A percentile compares a stretch with the other conserved stretches of the same genome.
Evolutionary conservation across 1,139 yeast genomes (phyloP).

Genomic region (Scheffersomyces cryptocercus): DNA sequence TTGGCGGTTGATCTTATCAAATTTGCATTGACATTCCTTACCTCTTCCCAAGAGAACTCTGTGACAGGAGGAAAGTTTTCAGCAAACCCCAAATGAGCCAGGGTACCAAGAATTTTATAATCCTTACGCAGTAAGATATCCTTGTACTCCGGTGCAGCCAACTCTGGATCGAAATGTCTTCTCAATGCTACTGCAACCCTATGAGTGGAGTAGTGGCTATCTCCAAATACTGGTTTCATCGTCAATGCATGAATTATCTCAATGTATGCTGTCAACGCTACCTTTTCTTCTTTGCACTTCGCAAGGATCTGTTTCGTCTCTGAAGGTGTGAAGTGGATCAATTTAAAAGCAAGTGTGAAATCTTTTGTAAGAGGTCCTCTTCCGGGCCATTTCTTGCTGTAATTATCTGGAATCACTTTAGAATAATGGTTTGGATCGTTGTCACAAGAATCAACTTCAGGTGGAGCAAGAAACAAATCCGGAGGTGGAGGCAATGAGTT

Average conservation of each 20-base stretch:
- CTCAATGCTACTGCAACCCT: constrained; percentile 39
- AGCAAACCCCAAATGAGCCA: constrained; percentile 35
- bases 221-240: constrained; percentile 30
- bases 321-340: constrained; percentile 27
- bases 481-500: constrained; percentile 38
- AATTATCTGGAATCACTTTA: constrained; percentile 23
- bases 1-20: constrained; percentile 22
- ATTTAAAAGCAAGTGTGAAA: constrained; percentile 29
- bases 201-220: constrained; percentile 22
- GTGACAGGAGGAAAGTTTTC: constrained; percentile 31
- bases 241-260: constrained; percentile 26
- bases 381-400: constrained; percentile 33
- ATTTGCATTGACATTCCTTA: constrained; percentile 20
- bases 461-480: constrained; percentile 27
- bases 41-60: constrained; percentile 39
- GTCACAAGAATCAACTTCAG: constrained; percentile 25
- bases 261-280: constrained; percentile 39
- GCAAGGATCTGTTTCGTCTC: constrained; percentile 25
- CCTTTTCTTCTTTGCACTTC: constrained; percentile 30
- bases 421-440: constrained; percentile 27
- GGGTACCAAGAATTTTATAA: constrained; percentile 34
- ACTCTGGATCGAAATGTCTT: constrained; percentile 21
- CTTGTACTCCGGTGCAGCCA: constrained; percentile 18
- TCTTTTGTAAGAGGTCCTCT: constrained; percentile 24
- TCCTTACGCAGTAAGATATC: constrained; percentile 17